Evolutionary conservation across 805 yeast genomes (phyloP).

Genomic region (Candida pini): DNA sequence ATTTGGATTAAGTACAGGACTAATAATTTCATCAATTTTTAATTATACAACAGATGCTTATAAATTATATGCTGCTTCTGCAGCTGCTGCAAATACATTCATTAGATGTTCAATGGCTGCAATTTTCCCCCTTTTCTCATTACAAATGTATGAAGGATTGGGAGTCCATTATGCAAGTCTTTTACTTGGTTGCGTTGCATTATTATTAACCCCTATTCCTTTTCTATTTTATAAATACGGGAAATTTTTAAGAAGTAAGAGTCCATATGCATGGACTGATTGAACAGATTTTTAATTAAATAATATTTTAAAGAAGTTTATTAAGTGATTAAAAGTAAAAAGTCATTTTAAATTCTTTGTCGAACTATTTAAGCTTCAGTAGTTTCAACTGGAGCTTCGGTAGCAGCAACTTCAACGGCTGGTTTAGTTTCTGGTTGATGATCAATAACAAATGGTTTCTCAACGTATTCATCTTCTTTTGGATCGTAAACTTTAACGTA

Average conservation of each 20-base stretch:
- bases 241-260: slow-evolving; percentile 35
- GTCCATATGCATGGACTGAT: slow-evolving; percentile 41
- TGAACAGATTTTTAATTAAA: background rate
- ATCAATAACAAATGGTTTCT: slow-evolving; percentile 78
- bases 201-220: slow-evolving; percentile 50
- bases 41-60: slow-evolving; percentile 38
- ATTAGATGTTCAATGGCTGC: slow-evolving; percentile 52
- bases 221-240: slow-evolving; percentile 48
- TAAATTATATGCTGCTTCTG: slow-evolving; percentile 46
- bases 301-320: too few species aligned
- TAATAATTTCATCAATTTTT: slow-evolving; percentile 36
- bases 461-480: slow-evolving; percentile 83
- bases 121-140: slow-evolving; percentile 51
- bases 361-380: slow-evolving; percentile 1
- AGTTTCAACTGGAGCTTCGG: slow-evolving; percentile 21
- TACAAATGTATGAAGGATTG: slow-evolving; percentile 49
- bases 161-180: slow-evolving; percentile 57
- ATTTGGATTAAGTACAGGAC: slow-evolving; percentile 39
- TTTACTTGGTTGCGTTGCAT: slow-evolving; percentile 44
- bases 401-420: slow-evolving; percentile 29
- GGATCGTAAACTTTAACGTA: slow-evolving; percentile 89
- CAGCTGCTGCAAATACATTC: slow-evolving; percentile 45
- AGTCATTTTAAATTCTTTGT: background rate
- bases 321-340: background rate
- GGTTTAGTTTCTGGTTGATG: slow-evolving; percentile 41